A percentile compares a stretch with the other conserved stretches of the same genome.
Evolutionary conservation across 176 grass and related monocot species (phyloP).

Genomic region (Cocos nucifera): DNA sequence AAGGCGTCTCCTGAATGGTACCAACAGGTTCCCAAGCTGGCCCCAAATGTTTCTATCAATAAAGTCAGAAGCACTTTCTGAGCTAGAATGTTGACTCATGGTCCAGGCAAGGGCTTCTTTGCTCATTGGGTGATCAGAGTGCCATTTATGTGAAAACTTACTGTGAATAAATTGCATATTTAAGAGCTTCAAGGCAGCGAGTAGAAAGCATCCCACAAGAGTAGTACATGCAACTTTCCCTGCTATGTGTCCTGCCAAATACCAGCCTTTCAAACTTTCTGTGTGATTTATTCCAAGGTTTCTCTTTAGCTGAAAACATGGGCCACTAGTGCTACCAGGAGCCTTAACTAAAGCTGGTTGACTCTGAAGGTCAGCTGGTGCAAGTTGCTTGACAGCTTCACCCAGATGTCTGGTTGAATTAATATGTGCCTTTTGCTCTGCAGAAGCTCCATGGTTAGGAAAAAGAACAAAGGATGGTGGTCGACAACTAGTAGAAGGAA

Average conservation of each 20-base stretch:
- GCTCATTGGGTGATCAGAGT: slow-evolving; percentile 10
- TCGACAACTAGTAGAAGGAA: slow-evolving; percentile 26
- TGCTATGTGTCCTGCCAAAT: slow-evolving; percentile 31
- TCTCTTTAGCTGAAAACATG: slow-evolving; percentile 54
- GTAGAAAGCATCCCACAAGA: slow-evolving; percentile 51
- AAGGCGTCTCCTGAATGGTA: too few species aligned
- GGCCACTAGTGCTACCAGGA: slow-evolving; percentile 23
- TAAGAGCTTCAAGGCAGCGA: slow-evolving; percentile 49
- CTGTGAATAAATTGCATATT: slow-evolving; percentile 40
- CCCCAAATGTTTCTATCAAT: too few species aligned
- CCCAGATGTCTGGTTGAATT: slow-evolving; percentile 61
- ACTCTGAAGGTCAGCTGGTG: slow-evolving; percentile 49
- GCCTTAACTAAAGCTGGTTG: slow-evolving; percentile 32
- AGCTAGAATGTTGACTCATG: slow-evolving; percentile 25
- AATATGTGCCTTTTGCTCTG: slow-evolving; percentile 39
- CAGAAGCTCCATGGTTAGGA: slow-evolving; percentile 28
- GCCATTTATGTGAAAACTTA: slow-evolving; percentile 5
- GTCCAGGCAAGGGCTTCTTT: slow-evolving; percentile 15
- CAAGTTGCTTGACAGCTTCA: slow-evolving; percentile 90
- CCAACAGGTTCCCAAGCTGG: too few species aligned
- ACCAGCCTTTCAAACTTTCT: slow-evolving; percentile 46
- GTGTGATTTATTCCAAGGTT: slow-evolving; percentile 39
- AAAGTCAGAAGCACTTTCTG: slow-evolving; percentile 6
- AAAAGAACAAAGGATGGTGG: slow-evolving; percentile 32
- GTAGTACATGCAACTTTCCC: slow-evolving; percentile 59